Evolutionary conservation across 129 eudicot genomes (phyloP).

Genomic region (Centella asiatica): DNA sequence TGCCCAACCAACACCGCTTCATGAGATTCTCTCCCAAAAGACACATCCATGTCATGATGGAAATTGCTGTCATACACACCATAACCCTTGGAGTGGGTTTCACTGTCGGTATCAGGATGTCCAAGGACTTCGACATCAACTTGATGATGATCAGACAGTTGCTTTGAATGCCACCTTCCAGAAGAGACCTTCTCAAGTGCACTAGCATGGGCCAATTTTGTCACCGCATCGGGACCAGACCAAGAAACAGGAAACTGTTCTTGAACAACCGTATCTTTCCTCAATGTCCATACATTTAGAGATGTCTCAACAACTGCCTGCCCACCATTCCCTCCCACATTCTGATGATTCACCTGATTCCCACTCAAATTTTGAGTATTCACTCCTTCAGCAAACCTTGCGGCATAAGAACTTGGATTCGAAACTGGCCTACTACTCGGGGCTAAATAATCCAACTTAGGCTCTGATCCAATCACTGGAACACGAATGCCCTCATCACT

Average conservation of each 20-base stretch:
- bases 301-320: slow-evolving; percentile 30
- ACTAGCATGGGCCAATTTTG: slow-evolving; percentile 86
- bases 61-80: slow-evolving; percentile 14
- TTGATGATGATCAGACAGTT: slow-evolving; percentile 23
- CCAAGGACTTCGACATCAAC: slow-evolving; percentile 59
- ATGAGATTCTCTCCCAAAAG: slow-evolving; percentile 16
- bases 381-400: slow-evolving; percentile 20
- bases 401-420: slow-evolving; percentile 22
- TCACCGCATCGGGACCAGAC: slow-evolving; percentile 65
- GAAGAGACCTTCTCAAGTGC: slow-evolving; percentile 89
- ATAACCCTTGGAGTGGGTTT: slow-evolving; percentile 24
- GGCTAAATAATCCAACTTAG: slow-evolving; percentile 28
- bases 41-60: slow-evolving; percentile 23
- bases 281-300: slow-evolving; percentile 75
- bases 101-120: slow-evolving; percentile 38
- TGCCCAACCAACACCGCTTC: slow-evolving; percentile 29
- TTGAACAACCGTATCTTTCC: slow-evolving; percentile 39
- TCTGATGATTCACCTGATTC: slow-evolving; percentile 23
- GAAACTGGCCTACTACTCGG: slow-evolving; percentile 38
- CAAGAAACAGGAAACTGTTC: slow-evolving; percentile 45
- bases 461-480: slow-evolving; percentile 30
- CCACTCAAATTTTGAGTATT: slow-evolving; percentile 23
- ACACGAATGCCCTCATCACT: slow-evolving; percentile 55
- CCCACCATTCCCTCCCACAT: slow-evolving; percentile 22
- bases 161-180: slow-evolving; percentile 89